Evolutionary conservation across 2,329 filamentous ascomycete species (phyloP), one percentile per base, ranked within the genome.

Genomic region (Nigrospora oryzae): DNA sequence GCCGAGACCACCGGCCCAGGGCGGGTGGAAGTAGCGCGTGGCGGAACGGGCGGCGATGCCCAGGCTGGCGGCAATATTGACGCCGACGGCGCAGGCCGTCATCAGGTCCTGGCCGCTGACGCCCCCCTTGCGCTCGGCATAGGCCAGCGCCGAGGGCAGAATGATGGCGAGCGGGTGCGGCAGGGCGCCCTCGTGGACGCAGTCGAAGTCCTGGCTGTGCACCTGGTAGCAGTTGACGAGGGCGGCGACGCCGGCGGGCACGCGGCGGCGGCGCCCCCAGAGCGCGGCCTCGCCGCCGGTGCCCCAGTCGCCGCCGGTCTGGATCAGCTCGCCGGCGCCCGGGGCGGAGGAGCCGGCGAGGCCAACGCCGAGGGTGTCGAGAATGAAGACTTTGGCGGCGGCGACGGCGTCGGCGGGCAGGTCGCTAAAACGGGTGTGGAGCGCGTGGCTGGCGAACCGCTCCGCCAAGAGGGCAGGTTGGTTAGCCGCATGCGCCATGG

Each of bases 201-300:
- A 47, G 42, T 47, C 45, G 37, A 44, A 47, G 31, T 47, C 45
- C 23, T 47, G 45, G 37, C 45, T 44, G 32, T 47, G 45, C 2
- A 47, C 45, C 36, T 47, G 45, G 42, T 44, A 47, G 12, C 35
- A 36, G 16, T 47, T 47, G 5, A 44, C 33, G 15, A 47, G 28
- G 15, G 45, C 40, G 28, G 45, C 45, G 15, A 37, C n/a, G 13
- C 41, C 42, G 28, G 41, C 45, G 11, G 45, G 41, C 3, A 36
- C 42, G n/a, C 45, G 41, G n/a, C 14, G 36, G 1, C 3, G 28
- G 7, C 41, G 41, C 3, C 45, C 45, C 45, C 45, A 47, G 11
- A 47, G 17, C 16, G 45, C 36, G 16, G 45, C 36, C 36, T 44
- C 45, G 5, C 17, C 31, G 30, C 41, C 38, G 15, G 13, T 1